Base-by-base conservation (phyloP, 768 basidiomycete species). In the Serendipita sp. region DNA sequence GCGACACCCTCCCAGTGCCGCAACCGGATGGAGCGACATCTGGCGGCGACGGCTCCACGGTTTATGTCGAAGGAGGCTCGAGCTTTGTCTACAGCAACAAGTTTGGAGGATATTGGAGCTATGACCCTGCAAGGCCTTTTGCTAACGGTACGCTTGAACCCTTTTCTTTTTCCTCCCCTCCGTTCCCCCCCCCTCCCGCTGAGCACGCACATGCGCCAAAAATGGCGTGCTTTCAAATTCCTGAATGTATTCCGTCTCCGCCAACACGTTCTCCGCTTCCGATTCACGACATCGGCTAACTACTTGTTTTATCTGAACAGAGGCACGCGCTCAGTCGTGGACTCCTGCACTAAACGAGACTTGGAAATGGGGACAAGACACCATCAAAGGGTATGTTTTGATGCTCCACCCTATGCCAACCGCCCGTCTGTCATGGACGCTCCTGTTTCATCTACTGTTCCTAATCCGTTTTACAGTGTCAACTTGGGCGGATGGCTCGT, bases 401-500 rank as follows among this genome's bases (percentile, higher is more conserved):
- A 55, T 66, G 43, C 68, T 15, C 58, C 27, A 11, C 27, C 53
- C 18, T 31, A 50, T 23, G 29, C 44, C 15, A 63, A 23, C 23
- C 23, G 23, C 15, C 64, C 62, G 34, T 3, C 64, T 11, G 29
- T 63, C 37, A n/a, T 52, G 50, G 44, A 13, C 44, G 23, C 23
- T 53, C 52, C 52, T 31, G 15, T 31, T n/a, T 36, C 13, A 8
- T 10, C 16, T 33, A 23, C 55, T 34, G 4, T 4, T 60, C 55
- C 55, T 60, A 10, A n/a, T n/a, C 34, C n/a, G 44, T 64, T 63
- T 46, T 64, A n/a, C 67, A 91, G 93, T 52, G 93, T 97, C 65
- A 98, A 97, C 71, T 71, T 97, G 29, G 92, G 91, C 67, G 95
- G 95, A 58, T 98, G 96, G 96, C 79, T 97, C 63, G 81, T 80